phyloP scores from a whole-genome alignment of 306 rosid species.

The Acacia acuminata region DNA sequence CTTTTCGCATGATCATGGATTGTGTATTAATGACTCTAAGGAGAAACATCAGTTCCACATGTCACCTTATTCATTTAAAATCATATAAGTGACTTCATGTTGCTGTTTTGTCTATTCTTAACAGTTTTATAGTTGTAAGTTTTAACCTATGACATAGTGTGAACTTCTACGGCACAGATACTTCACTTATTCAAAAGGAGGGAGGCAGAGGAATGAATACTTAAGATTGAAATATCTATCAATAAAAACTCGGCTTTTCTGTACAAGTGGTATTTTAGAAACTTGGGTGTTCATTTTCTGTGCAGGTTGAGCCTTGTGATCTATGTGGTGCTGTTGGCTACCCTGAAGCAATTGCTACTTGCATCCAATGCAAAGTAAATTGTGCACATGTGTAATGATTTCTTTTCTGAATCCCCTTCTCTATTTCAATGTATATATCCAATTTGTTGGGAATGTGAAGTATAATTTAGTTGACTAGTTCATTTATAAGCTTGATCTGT shows the following conservation, averaged over 20 bases:
- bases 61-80: background rate
- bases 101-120: background rate
- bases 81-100: background rate
- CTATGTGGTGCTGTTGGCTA: constrained; percentile 52
- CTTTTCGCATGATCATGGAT: background rate
- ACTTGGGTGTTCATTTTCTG: constrained; percentile 22
- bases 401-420: constrained; percentile 1
- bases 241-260: background rate
- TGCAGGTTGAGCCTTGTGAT: constrained; percentile 60
- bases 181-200: background rate
- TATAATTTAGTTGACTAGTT: background rate
- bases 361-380: constrained; percentile 47
- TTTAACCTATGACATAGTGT: background rate
- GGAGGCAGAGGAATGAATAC: constrained; percentile 3
- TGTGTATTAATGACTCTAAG: background rate
- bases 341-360: constrained; percentile 39
- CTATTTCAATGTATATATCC: constrained; percentile 19
- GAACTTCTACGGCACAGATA: constrained; percentile 1
- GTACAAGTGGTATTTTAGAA: background rate
- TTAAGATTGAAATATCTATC: background rate
- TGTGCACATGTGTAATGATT: constrained; percentile 61
- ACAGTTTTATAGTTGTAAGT: background rate
- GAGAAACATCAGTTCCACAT: background rate
- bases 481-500: constrained; percentile 1
- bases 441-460: constrained; percentile 16